Conservation (phyloP, 2,329 filamentous ascomycete species). For the Cadophora gregata region DNA sequence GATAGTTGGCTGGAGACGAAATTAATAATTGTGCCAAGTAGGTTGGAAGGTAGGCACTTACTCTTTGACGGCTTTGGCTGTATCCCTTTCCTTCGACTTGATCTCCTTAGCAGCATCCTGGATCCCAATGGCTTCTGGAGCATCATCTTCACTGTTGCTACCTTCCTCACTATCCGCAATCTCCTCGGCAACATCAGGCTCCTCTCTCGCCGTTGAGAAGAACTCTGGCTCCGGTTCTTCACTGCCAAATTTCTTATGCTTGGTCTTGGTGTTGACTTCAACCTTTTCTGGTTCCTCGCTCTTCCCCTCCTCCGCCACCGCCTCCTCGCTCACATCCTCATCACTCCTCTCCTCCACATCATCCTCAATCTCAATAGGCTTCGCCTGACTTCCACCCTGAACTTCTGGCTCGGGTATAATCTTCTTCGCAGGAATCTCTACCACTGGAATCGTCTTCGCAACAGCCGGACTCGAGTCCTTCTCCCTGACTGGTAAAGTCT, state of each 20-base stretch:
- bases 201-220: conserved; percentile 25
- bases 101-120: conserved; percentile 36
- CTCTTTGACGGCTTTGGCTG: conserved; percentile 41
- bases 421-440: conserved; percentile 37
- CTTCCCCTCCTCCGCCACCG: conserved; percentile 9
- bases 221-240: conserved; percentile 32
- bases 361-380: conserved; percentile 21
- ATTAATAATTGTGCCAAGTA: conserved; percentile 22
- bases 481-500: conserved; percentile 33
- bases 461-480: conserved; percentile 24
- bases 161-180: conserved; percentile 17
- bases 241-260: conserved; percentile 38
- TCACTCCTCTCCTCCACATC: conserved; percentile 25
- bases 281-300: background rate
- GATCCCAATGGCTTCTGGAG: conserved; percentile 41
- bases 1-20: conserved; percentile 34
- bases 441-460: conserved; percentile 28
- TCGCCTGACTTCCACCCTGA: conserved; percentile 3
- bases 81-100: conserved; percentile 34
- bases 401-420: conserved; percentile 10
- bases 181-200: background rate
- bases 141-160: conserved; percentile 42
- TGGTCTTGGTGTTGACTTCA: conserved; percentile 19
- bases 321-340: conserved; percentile 2
- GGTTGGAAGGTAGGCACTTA: conserved; percentile 29